Base-by-base conservation (phyloP, 1,284 basidiomycete genomes). In the Phellinidium pouzarii region DNA sequence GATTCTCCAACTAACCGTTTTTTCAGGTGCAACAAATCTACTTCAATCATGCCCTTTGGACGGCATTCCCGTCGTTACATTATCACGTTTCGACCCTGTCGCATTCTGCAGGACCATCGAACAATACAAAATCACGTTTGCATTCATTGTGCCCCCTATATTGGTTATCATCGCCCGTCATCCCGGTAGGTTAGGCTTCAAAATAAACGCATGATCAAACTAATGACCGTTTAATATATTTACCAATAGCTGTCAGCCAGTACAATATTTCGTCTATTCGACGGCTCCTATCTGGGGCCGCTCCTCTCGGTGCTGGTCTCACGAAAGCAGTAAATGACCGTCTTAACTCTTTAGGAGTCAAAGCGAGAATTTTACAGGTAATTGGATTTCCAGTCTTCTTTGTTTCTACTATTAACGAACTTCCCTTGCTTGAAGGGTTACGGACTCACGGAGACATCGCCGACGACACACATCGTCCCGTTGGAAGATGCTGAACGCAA, bases 121-220 rank as follows among this genome's bases (percentile, higher is more conserved):
- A 58, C 74, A 75, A 58, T 89, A 88, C 69, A 77, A 73, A 48
- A 74, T 84, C 49, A 86, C 85, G 0, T 50, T 69, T 36, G 63
- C 76, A 0, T 69, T 91, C 5, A 74, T 94, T 40, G 93, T 95
- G 0, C 93, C 94, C 0, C 93, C 93, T 0, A 82, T 96, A 43
- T 70, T 93, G 3, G 81, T 95, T 4, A 72, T 80, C 1, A 71
- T 93, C 22, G 72, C 82, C 1, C 80, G 79, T 48, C 82, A 85
- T 60, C 75, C 79, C n/a, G 78, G 82, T 80, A 58, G 29, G 3
- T 3, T 12, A 34, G 23, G 17, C 19, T 41, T 43, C n/a, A n/a
- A 38, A 38, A 41, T n/a, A 34, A 14, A 7, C 6, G 14, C 31
- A 34, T 34, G 31, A 34, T 34, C 31, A 34, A 7, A 34, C 44